Evolutionary conservation across 2,329 filamentous ascomycete species (phyloP).

Genomic region (Domatiomyces catenatus): DNA sequence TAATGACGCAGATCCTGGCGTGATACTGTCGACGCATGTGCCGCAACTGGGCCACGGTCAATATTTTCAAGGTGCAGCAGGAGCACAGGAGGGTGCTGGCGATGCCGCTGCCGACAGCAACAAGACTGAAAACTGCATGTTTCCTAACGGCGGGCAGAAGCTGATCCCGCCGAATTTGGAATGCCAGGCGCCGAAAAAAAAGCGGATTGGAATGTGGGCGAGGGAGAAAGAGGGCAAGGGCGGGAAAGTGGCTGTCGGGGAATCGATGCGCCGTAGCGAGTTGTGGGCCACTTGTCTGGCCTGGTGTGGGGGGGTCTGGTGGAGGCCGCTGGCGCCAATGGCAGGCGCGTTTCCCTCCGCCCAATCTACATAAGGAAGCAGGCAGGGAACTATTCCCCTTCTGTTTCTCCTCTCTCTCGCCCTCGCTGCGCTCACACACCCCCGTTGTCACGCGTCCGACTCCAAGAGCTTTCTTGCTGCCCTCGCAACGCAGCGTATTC

Average conservation of each 20-base stretch:
- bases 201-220: neutral
- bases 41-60: neutral
- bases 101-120: too few relatives aligned
- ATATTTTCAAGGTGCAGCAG: neutral
- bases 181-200: neutral
- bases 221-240: neutral
- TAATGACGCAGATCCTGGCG: neutral
- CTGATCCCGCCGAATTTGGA: neutral
- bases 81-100: too few relatives aligned
- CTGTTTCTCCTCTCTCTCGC: neutral
- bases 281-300: neutral
- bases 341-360: neutral
- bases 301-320: neutral
- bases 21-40: neutral
- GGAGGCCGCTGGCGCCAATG: neutral
- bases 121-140: neutral
- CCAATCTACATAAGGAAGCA: constrained; percentile 1
- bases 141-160: neutral
- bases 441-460: neutral
- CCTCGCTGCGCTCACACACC: neutral
- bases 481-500: neutral
- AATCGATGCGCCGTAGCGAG: neutral
- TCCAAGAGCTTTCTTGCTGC: neutral
- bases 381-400: neutral
- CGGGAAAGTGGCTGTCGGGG: neutral